Percentiles rank a stretch among this genome's conserved stretches.
These are phyloP conservation scores for Mycena chlorophos DNA, from an alignment of 768 basidiomycete genomes.

Conservation along the genomic window DNA sequence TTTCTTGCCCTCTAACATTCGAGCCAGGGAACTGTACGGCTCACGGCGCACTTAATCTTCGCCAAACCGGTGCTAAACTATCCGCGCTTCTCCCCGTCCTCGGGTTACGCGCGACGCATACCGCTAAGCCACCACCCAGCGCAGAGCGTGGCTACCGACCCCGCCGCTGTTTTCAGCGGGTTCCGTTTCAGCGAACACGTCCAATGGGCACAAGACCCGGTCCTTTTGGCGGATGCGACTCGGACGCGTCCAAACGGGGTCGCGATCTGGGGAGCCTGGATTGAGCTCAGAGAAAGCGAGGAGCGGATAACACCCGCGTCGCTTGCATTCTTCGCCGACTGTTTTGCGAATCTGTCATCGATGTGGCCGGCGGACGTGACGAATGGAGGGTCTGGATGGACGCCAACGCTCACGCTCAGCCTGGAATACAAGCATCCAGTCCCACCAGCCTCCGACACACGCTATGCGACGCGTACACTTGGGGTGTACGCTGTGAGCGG, in stretches of 20 bases:
- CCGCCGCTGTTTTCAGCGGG: background rate
- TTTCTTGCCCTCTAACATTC: background rate
- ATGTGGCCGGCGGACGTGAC: background rate
- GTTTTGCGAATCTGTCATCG: background rate
- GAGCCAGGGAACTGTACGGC: background rate
- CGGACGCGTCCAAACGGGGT: background rate
- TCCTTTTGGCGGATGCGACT: background rate
- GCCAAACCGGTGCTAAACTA: background rate
- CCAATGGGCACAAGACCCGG: background rate
- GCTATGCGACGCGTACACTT: constrained; percentile 30
- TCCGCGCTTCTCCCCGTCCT: background rate
- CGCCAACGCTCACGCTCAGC: background rate
- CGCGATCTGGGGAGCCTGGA: background rate
- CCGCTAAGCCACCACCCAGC: background rate
- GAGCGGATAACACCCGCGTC: background rate
- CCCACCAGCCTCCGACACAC: constrained; percentile 3
- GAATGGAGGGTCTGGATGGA: background rate
- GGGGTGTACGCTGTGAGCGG: constrained; percentile 30
- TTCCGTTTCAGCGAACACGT: background rate
- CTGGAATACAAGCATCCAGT: background rate
- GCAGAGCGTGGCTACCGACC: background rate
- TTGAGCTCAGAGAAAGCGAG: background rate
- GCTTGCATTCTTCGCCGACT: background rate
- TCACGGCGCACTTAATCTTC: background rate
- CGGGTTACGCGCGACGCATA: background rate